Evolutionary conservation across 441 rosid species (phyloP).

Genomic region (Erysimum cheiri): DNA sequence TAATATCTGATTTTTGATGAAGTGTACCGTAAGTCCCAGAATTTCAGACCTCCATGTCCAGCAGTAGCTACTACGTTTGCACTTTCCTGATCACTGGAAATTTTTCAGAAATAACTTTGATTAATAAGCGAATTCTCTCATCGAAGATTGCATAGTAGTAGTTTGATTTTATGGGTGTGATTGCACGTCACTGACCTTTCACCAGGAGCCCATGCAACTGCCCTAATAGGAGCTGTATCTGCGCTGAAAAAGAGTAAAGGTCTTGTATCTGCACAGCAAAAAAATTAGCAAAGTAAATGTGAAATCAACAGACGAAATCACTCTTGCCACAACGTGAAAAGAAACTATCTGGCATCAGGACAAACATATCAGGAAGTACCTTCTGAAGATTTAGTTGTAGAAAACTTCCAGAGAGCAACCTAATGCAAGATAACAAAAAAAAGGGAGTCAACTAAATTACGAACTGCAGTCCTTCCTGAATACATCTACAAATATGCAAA

Average conservation of each 20-base stretch:
- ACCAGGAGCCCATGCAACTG: slow-evolving; percentile 90
- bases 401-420: slow-evolving; percentile 98
- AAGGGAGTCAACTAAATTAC: background rate
- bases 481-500: slow-evolving; percentile 21
- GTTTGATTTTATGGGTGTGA: background rate
- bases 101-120: slow-evolving; percentile 27
- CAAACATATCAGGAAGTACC: slow-evolving; percentile 48
- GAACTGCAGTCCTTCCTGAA: slow-evolving; percentile 15
- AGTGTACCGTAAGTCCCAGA: slow-evolving; percentile 89
- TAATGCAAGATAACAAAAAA: slow-evolving; percentile 42
- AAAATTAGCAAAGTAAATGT: slow-evolving; percentile 29
- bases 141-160: background rate
- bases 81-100: slow-evolving; percentile 69
- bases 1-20: slow-evolving; percentile 5
- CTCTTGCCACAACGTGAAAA: slow-evolving; percentile 15
- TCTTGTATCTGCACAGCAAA: slow-evolving; percentile 70
- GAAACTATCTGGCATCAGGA: slow-evolving; percentile 4
- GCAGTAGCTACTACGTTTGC: slow-evolving; percentile 76
- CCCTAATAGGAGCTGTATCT: slow-evolving; percentile 81
- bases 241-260: slow-evolving; percentile 89
- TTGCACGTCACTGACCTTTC: slow-evolving; percentile 61
- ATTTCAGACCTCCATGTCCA: slow-evolving; percentile 85
- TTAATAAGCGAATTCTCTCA: slow-evolving; percentile 15
- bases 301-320: slow-evolving; percentile 27
- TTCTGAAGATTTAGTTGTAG: slow-evolving; percentile 52